These are phyloP conservation scores for Astrothelium subdiscretum DNA, from an alignment of 495 filamentous ascomycete species.

Conservation along the genomic window DNA sequence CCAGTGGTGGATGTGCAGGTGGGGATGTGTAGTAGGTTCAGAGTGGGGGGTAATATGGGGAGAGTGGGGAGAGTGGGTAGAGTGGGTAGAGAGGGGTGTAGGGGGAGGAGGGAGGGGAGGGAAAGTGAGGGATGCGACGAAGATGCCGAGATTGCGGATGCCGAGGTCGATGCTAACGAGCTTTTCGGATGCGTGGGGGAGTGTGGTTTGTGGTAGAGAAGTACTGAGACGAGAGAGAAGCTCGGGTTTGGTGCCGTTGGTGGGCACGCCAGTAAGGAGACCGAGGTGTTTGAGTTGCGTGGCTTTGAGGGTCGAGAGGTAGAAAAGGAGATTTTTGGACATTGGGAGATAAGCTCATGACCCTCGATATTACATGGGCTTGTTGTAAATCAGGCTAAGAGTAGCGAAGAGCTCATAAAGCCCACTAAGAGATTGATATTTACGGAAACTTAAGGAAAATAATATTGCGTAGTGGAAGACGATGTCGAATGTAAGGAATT, in stretches of 20 bases:
- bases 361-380: no score
- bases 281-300: conserved; percentile 40
- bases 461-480: no score
- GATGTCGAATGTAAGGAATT: no score
- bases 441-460: no score
- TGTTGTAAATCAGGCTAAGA: not conserved
- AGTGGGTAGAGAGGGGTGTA: not conserved
- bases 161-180: conserved; percentile 84
- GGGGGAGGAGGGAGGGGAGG: not conserved
- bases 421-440: no score
- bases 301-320: conserved; percentile 31
- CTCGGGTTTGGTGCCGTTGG: conserved; percentile 38
- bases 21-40: not conserved
- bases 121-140: conserved; percentile 38
- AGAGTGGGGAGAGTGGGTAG: not conserved
- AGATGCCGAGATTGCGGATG: conserved; percentile 73
- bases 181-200: not conserved
- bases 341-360: not conserved
- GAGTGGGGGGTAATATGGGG: not conserved
- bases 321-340: not conserved
- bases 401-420: no score
- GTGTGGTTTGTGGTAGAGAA: conserved; percentile 7
- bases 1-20: not conserved
- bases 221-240: conserved; percentile 19
- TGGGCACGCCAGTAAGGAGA: conserved; percentile 39